Conservation (phyloP, 176 grass and related monocot species). For the Leersia perrieri region DNA sequence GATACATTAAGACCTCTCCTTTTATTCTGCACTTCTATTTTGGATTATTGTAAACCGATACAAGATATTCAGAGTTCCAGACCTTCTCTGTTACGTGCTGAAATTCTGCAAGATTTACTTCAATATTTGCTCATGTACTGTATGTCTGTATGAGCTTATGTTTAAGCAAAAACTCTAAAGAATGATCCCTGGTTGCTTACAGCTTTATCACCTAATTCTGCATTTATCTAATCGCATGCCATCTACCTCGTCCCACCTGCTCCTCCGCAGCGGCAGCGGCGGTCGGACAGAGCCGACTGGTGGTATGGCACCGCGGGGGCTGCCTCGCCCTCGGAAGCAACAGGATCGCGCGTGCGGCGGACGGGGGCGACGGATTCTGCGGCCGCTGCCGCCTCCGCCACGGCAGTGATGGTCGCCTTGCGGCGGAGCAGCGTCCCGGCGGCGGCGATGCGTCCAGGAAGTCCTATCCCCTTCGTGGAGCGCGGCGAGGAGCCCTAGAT, state of each 20-base stretch:
- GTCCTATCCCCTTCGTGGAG: slow-evolving; percentile 28
- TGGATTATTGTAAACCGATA: no score
- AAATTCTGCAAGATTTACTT: no score
- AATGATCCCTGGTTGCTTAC: no score
- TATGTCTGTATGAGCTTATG: no score
- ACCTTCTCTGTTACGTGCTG: no score
- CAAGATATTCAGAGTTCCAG: no score
- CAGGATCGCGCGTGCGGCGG: slow-evolving; percentile 23
- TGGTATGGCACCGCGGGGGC: slow-evolving; percentile 12
- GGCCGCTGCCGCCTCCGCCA: neutral
- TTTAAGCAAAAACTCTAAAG: no score
- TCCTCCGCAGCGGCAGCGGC: neutral
- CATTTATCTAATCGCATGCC: no score
- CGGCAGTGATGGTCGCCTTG: slow-evolving; percentile 36
- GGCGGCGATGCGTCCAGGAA: neutral
- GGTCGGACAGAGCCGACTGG: slow-evolving; percentile 38
- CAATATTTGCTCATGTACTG: no score
- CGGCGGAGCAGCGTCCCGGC: slow-evolving; percentile 14
- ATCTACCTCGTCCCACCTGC: slow-evolving; percentile 19
- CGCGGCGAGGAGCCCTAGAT: slow-evolving; percentile 39
- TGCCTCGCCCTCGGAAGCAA: neutral
- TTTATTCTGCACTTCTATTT: no score
- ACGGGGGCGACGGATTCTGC: neutral
- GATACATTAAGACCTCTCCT: no score
- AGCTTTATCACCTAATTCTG: no score